phyloP scores from a whole-genome alignment of 75 land plant species.

The Pseudotsuga menziesii region DNA sequence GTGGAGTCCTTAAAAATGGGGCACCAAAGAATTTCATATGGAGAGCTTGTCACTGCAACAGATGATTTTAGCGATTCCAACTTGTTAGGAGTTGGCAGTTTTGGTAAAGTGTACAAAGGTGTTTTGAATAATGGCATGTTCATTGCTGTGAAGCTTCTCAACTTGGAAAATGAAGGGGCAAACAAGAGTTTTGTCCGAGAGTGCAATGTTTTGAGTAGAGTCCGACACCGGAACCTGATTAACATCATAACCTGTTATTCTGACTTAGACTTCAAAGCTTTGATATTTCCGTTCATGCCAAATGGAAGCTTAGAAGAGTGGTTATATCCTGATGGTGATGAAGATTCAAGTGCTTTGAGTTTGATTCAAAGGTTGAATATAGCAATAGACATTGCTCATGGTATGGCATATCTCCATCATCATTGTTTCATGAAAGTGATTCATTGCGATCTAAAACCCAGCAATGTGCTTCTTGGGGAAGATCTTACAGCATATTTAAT shows the following conservation, averaged over 20 bases:
- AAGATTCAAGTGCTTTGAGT: background rate
- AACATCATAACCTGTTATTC: conserved; percentile 20
- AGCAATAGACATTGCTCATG: conserved; percentile 11
- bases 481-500: conserved; percentile 6
- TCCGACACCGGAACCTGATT: conserved; percentile 30
- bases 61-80: conserved; percentile 14
- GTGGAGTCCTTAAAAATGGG: background rate
- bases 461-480: conserved; percentile 15
- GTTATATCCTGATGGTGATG: conserved; percentile 19
- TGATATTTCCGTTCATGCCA: conserved; percentile 44
- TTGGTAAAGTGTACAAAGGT: conserved; percentile 44
- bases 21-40: background rate
- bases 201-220: conserved; percentile 22
- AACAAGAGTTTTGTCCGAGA: conserved; percentile 19
- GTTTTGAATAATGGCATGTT: conserved; percentile 11
- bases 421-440: background rate
- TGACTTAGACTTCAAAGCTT: conserved; percentile 33
- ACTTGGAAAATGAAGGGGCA: conserved; percentile 14
- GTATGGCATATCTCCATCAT: conserved; percentile 15
- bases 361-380: background rate
- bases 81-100: conserved; percentile 32
- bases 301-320: conserved; percentile 44
- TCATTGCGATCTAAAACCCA: conserved; percentile 22
- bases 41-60: background rate
- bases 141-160: conserved; percentile 30